Conservation (phyloP, 2,329 filamentous ascomycete genomes). For the Monascus ruber region DNA sequence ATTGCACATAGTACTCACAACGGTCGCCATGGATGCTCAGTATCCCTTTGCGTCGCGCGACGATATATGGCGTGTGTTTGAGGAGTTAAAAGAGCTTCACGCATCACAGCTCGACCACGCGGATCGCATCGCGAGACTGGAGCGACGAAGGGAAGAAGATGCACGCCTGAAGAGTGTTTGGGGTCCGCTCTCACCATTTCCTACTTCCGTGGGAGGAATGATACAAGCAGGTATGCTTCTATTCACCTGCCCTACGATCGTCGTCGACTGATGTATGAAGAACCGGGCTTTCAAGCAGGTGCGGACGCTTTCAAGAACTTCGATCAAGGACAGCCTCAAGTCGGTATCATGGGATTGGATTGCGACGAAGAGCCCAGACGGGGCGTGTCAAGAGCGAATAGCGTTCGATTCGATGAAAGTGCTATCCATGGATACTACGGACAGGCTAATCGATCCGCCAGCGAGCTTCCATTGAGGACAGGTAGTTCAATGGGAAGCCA, state of each 20-base stretch:
- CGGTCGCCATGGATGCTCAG: slow-evolving; percentile 48
- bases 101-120: slow-evolving; percentile 49
- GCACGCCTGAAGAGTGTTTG: slow-evolving; percentile 70
- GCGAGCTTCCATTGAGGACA: slow-evolving; percentile 69
- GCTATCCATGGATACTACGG: slow-evolving; percentile 85
- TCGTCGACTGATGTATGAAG: slow-evolving; percentile 34
- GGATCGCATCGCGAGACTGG: slow-evolving; percentile 50
- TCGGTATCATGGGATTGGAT: slow-evolving; percentile 74
- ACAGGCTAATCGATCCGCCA: slow-evolving; percentile 68
- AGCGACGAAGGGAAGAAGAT: slow-evolving; percentile 53
- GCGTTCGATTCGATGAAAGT: slow-evolving; percentile 93
- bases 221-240: slow-evolving; percentile 66
- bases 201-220: slow-evolving; percentile 69
- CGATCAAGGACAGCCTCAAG: slow-evolving; percentile 67
- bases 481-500: slow-evolving; percentile 68
- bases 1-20: too few species aligned
- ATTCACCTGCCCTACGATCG: neutral
- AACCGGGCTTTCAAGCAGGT: slow-evolving; percentile 66
- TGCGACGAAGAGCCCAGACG: slow-evolving; percentile 76
- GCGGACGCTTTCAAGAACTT: slow-evolving; percentile 81
- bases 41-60: slow-evolving; percentile 52
- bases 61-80: slow-evolving; percentile 54
- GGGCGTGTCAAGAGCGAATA: slow-evolving; percentile 84
- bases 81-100: slow-evolving; percentile 51
- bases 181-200: slow-evolving; percentile 75